Evolutionary conservation across 208 protist genomes (phyloP).

Genomic region (Trypanosoma vivax): DNA sequence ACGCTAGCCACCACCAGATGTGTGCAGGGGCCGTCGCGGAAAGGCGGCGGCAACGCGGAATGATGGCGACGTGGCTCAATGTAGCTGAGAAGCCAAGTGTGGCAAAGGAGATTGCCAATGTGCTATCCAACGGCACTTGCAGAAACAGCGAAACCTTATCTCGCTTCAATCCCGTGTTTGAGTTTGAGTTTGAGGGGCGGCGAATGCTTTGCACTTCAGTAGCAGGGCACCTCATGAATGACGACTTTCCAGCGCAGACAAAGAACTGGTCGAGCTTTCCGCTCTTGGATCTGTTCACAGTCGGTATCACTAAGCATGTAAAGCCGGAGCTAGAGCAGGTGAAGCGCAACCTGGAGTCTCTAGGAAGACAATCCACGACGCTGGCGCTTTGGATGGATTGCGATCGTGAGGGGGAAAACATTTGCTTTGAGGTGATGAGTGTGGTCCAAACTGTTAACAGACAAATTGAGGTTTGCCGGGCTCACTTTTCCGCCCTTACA

Average conservation of each 20-base stretch:
- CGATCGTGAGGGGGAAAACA: conserved; percentile 97
- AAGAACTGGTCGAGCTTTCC: conserved; percentile 85
- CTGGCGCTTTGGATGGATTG: conserved; percentile 96
- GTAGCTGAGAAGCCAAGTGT: conserved; percentile 95
- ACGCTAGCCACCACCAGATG: neutral
- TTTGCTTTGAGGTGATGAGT: conserved; percentile 95
- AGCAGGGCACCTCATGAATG: conserved; percentile 93
- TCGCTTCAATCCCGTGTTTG: conserved; percentile 79
- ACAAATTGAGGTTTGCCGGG: conserved; percentile 59
- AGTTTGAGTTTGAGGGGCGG: conserved; percentile 64
- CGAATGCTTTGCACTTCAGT: conserved; percentile 96
- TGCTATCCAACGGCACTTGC: conserved; percentile 58
- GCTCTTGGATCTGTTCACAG: conserved; percentile 87
- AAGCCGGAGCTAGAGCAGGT: conserved; percentile 66
- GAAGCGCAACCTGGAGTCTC: conserved; percentile 60
- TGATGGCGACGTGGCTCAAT: conserved; percentile 85
- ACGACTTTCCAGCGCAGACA: conserved; percentile 80
- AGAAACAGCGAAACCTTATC: conserved; percentile 41
- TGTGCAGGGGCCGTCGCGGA: neutral
- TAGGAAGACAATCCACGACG: conserved; percentile 52
- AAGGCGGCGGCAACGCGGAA: neutral
- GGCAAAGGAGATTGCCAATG: conserved; percentile 78
- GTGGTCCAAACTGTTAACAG: conserved; percentile 45
- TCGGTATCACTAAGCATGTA: conserved; percentile 73
- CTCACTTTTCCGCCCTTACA: conserved; percentile 91